A percentile compares a stretch with the other conserved stretches of the same genome.
Evolutionary conservation across 768 basidiomycete genomes (phyloP).

Genomic region (Mrakia blollopis): DNA sequence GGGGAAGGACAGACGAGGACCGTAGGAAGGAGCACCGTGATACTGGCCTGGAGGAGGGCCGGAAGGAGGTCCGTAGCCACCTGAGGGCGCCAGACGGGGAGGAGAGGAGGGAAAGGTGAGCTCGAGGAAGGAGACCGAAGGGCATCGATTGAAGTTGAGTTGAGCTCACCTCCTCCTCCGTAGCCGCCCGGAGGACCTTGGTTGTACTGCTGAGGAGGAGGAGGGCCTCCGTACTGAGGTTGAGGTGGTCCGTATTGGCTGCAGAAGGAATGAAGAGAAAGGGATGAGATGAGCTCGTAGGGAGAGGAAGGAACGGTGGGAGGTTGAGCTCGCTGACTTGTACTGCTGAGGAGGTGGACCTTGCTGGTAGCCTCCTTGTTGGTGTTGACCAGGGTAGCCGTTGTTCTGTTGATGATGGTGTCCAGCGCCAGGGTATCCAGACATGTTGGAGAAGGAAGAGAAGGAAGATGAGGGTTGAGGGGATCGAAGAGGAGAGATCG

Average conservation of each 20-base stretch:
- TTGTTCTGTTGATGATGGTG: neutral
- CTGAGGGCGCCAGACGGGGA: neutral
- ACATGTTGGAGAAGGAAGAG: neutral
- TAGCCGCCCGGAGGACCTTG: neutral
- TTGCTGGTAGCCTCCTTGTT: neutral
- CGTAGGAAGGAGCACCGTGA: constrained; percentile 8
- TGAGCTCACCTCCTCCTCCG: constrained; percentile 17
- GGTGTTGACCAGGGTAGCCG: constrained; percentile 26
- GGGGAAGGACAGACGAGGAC: neutral
- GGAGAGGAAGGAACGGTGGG: neutral
- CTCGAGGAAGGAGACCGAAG: neutral
- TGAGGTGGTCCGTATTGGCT: constrained; percentile 23
- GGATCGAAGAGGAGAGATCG: no score
- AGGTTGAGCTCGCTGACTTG: constrained; percentile 4
- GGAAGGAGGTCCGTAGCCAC: constrained; percentile 14
- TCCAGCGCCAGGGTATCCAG: constrained; percentile 11
- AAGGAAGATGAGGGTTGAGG: neutral
- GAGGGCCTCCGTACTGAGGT: neutral
- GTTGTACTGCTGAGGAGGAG: constrained; percentile 17
- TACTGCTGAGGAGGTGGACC: constrained; percentile 2
- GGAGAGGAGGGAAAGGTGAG: neutral
- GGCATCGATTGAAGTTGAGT: neutral
- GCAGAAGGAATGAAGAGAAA: no score
- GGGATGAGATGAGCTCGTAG: neutral
- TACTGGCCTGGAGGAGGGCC: constrained; percentile 22